These are phyloP conservation scores for Neonectria hederae DNA, from an alignment of 2,329 filamentous ascomycete genomes.

Conservation along the genomic window DNA sequence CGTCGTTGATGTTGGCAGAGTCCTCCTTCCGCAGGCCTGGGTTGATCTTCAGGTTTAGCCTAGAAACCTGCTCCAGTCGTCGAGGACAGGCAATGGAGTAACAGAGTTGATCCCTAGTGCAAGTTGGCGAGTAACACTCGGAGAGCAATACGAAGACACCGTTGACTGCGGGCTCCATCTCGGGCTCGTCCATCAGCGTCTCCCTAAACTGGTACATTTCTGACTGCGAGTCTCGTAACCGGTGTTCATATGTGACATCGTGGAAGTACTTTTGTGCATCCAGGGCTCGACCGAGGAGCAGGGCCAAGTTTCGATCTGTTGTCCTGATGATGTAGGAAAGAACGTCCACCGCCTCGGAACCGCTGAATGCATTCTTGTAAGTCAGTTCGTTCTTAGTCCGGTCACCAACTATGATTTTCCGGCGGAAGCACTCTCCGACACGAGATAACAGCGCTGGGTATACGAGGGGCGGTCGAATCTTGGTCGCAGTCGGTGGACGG, in stretches of 20 bases:
- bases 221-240: constrained; percentile 89
- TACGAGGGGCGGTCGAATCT: constrained; percentile 81
- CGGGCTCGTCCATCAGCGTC: constrained; percentile 84
- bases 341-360: constrained; percentile 93
- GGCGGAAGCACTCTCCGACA: constrained; percentile 90
- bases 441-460: constrained; percentile 95
- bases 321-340: constrained; percentile 97
- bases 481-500: constrained; percentile 64
- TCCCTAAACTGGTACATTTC: constrained; percentile 98
- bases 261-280: constrained; percentile 99
- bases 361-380: constrained; percentile 97
- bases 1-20: constrained; percentile 71
- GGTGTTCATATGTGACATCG: constrained; percentile 97
- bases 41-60: constrained; percentile 91
- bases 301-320: constrained; percentile 91
- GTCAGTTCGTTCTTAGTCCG: constrained; percentile 96
- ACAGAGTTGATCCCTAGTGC: constrained; percentile 92
- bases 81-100: constrained; percentile 98
- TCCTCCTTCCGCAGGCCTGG: constrained; percentile 80
- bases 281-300: constrained; percentile 88
- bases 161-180: constrained; percentile 79
- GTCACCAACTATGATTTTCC: constrained; percentile 86
- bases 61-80: constrained; percentile 91
- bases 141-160: constrained; percentile 96
- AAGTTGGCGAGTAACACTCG: constrained; percentile 98